Evolutionary conservation across 257 asterid species (phyloP), one percentile per base, ranked within the genome.

Genomic region (Rauvolfia tetraphylla): DNA sequence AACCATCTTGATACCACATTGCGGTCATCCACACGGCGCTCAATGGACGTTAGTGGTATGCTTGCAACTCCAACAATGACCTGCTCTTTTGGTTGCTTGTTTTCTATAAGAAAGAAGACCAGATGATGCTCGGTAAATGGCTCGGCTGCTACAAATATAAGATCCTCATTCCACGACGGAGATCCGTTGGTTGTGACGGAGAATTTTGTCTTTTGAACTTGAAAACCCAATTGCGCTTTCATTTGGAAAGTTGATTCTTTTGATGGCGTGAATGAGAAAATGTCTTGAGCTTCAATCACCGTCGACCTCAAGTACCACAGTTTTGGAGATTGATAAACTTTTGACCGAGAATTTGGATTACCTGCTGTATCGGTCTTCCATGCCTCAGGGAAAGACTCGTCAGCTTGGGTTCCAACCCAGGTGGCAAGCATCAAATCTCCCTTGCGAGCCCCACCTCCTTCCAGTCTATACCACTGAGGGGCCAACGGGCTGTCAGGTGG

Each of bases 391-490:
- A 93, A 93, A 1, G 98, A 93, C 53, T 93, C 98, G 72, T 93
- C 98, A 11, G 96, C 96, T 66, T 91, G 98, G 4, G 97, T 93
- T 5, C 98, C 98, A 1, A 91, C 79, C 98, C 97, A 93, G 29
- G 98, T 83, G 84, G 98, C 97, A 9, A 93, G 95, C 97, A 93
- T 93, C 62, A 91, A 87, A 82, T 93, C 97, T 20, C 97, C 96
- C 33, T 83, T 81, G 84, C 88, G 87, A 74, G 95, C 98, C 68
- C 95, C 97, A 9, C 97, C 97, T 13, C 96, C 98, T 72, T 93
- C 98, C 22, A 93, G 89, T 20, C 98, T 85, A 72, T 93, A 93
- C 97, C 97, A 93, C 62, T 91, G 97, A 25, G 97, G 95, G 81
- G 98, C 98, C 82, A 93, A 68, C 0, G 98, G 84, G 74, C 98